Base-by-base conservation (phyloP, 441 rosid species). In the Arabidopsis hybrid region DNA sequence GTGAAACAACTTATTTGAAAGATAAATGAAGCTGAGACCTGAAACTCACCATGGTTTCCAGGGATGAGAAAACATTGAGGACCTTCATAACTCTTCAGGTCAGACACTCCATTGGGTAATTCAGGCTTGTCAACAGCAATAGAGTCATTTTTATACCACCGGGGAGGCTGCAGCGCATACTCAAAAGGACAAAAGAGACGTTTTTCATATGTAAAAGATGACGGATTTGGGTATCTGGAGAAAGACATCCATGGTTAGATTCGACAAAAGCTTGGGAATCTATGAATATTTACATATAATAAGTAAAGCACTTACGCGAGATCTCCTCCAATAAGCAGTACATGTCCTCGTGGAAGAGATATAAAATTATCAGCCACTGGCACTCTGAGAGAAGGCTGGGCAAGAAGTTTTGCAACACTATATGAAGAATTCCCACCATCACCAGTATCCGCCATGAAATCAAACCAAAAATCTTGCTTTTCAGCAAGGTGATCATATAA, bases 361-460 rank as follows among this genome's bases (percentile, higher is more conserved):
- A 65, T 78, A 69, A 13, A 29, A 66, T 90, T 74, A 83, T 82
- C 91, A 74, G 35, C 85, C 34, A 57, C 80, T 43, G 74, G 35
- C 53, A 91, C 79, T 66, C 40, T 68, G 58, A 96, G 65, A 60
- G 71, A 80, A 72, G 92, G 99, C 81, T 93, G 98, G 50, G 98
- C 98, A 81, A 96, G 91, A 75, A 95, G 84, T 38, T 93, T 86
- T 58, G 97, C 95, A 35, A 95, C 87, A 67, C 91, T 38, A 73
- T 95, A 95, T 14, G 99, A 90, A 14, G 99, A 93, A 75, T 95
- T 95, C 43, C 99, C 99, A 79, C 99, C 99, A 85, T 95, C 99
- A 81, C 98, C 99, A 59, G 99, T 95, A 83, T 95, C 99, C 79
- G 98, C 99, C 96, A 96, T 91, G 84, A 96, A 96, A 75, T 96